Percentiles rank a stretch among this genome's conserved stretches.
phyloP scores from a whole-genome alignment of 257 asterid species.

The Mentha longifolia region DNA sequence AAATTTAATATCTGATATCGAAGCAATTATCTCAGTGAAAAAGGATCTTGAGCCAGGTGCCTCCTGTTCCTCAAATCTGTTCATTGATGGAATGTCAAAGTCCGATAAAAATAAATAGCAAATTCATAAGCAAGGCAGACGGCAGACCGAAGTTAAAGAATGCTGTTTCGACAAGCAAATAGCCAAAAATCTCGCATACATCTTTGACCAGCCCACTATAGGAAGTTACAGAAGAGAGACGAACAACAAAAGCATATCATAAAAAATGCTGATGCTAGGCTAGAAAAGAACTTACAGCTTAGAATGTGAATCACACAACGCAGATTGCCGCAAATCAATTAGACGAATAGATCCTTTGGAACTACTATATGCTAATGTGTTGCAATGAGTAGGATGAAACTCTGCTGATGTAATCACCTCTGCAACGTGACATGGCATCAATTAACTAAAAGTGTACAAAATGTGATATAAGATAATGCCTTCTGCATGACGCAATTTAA shows the following conservation, averaged over 20 bases:
- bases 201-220: constrained; percentile 14
- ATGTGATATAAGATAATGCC: constrained; percentile 18
- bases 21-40: constrained; percentile 99
- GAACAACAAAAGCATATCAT: not conserved
- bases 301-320: constrained; percentile 85
- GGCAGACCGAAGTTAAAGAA: constrained; percentile 23
- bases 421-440: constrained; percentile 46
- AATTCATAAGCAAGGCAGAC: constrained; percentile 28
- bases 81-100: constrained; percentile 37
- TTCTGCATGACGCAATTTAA: not conserved
- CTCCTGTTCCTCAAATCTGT: constrained; percentile 98
- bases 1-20: constrained; percentile 97
- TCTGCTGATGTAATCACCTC: constrained; percentile 96
- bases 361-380: constrained; percentile 83
- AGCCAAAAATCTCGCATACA: constrained; percentile 5
- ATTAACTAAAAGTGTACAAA: constrained; percentile 14
- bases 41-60: constrained; percentile 98
- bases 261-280: constrained; percentile 24
- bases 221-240: constrained; percentile 12
- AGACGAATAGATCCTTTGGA: constrained; percentile 92
- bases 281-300: constrained; percentile 58
- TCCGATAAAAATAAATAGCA: constrained; percentile 31
- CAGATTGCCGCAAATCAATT: constrained; percentile 90
- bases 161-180: constrained; percentile 14
- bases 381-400: constrained; percentile 91